A percentile compares a stretch with the other conserved stretches of the same genome.
Evolutionary conservation across 148 eudicot genomes (phyloP).

Genomic region (Euryodendron excelsum): DNA sequence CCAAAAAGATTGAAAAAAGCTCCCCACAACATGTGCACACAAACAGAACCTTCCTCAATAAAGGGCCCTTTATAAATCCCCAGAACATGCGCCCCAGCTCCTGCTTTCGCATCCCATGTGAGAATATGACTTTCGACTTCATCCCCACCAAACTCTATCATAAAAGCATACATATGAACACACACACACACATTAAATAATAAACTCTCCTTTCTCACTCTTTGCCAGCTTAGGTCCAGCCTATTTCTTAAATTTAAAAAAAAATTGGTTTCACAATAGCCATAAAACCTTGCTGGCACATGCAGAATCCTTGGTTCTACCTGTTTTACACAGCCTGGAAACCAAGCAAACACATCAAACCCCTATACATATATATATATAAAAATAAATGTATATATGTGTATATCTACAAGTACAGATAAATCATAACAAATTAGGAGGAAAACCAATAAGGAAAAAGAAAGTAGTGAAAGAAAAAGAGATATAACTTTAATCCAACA

Average conservation of each 20-base stretch:
- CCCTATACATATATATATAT: no score
- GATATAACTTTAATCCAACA: neutral
- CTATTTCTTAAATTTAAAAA: neutral
- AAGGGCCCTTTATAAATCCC: neutral
- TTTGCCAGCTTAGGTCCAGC: conserved; percentile 22
- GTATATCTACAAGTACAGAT: neutral
- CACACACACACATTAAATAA: neutral
- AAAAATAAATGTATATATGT: no score
- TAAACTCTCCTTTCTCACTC: neutral
- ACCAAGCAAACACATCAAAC: neutral
- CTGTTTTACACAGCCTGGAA: conserved; percentile 12
- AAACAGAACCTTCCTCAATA: no score
- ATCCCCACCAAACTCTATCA: neutral
- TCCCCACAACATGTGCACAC: conserved; percentile 18
- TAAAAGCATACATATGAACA: neutral
- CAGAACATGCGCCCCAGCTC: neutral
- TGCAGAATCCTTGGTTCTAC: neutral
- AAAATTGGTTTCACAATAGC: neutral
- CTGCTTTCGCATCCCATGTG: conserved; percentile 12
- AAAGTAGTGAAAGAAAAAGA: neutral
- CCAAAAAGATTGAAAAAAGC: neutral
- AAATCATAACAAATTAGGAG: neutral
- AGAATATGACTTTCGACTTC: neutral
- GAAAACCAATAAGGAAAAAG: neutral
- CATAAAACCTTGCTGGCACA: conserved; percentile 9